phyloP scores from a whole-genome alignment of 2,329 filamentous ascomycete genomes.

The Diaporthe vaccinii region DNA sequence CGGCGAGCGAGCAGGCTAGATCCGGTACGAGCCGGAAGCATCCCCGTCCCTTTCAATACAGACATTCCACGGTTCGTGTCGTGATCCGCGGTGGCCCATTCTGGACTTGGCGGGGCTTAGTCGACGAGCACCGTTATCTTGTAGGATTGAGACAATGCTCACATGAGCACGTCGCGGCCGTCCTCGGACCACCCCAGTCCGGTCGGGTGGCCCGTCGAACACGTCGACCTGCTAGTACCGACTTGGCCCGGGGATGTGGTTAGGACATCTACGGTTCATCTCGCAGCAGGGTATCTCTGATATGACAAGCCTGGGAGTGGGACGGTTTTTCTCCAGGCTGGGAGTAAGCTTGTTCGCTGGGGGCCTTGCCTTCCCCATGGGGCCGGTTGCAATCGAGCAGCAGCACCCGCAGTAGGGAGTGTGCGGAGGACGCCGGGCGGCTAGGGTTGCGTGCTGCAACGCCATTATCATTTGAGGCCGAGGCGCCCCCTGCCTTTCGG shows the following conservation, averaged over 20 bases:
- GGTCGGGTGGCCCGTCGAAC: conserved; percentile 2
- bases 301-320: background rate
- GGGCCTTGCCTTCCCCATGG: conserved; percentile 24
- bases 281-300: conserved; percentile 1
- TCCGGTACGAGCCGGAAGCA: conserved; percentile 9
- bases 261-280: conserved; percentile 8
- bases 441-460: conserved; percentile 19
- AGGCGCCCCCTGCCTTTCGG: background rate
- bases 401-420: background rate
- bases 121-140: background rate
- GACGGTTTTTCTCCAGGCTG: background rate
- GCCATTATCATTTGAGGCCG: conserved; percentile 18
- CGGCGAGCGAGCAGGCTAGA: conserved; percentile 27
- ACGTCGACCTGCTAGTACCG: background rate
- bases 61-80: background rate
- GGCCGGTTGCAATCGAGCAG: conserved; percentile 7
- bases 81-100: background rate
- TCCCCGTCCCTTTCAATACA: conserved; percentile 10
- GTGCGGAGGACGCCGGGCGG: conserved; percentile 25
- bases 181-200: conserved; percentile 4
- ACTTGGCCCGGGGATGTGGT: conserved; percentile 4
- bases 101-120: background rate
- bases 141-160: conserved; percentile 14
- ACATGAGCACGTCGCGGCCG: background rate
- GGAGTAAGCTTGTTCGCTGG: conserved; percentile 28